Evolutionary conservation across 169 alveolate species (phyloP), one percentile per base, ranked within the genome.

Genomic region (Plasmodium chabaudi): DNA sequence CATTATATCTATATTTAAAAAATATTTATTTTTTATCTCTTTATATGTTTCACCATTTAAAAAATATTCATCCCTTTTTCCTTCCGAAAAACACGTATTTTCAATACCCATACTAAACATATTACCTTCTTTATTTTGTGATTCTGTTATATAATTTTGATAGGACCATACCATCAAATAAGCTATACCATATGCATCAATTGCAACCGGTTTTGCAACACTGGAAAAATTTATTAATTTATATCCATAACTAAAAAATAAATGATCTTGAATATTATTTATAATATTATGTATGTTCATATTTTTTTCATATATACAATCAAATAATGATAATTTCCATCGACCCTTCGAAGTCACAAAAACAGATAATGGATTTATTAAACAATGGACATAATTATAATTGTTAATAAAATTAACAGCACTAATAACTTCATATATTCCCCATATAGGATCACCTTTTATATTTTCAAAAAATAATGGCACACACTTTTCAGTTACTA

Each of bases 401-500:
- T 67, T 56, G 68, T 93, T 94, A 53, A 93, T 82, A 51, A 94
- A 87, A 17, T 92, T 88, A 49, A 91, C 94, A 12, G 93, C 72
- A 19, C 92, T 88, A 15, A 93, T 64, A 13, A 84, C 93, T 91
- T 74, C 82, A 53, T 57, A 65, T 69, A 25, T 17, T 1, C 67
- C 87, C 67, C 70, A 56, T 69, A 51, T 55, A 13, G 67, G 74
- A 15, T 63, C 70, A 49, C 67, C 60, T 23, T 19, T 88, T 89
- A 71, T 64, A 75, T 92, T 89, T 60, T 79, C 64, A 56, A 56
- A 42, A 2, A 87, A 51, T 17, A 93, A 69, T 0, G 96, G 96
- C 7, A 86, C 67, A 59, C 96, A 93, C 68, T 93, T 92, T 63
- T 93, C 96, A 19, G 96, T 93, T 61, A 90, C 94, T 79, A 93